Conservation (phyloP, 2,329 filamentous ascomycete genomes). For the Trichoderma hamatum region DNA sequence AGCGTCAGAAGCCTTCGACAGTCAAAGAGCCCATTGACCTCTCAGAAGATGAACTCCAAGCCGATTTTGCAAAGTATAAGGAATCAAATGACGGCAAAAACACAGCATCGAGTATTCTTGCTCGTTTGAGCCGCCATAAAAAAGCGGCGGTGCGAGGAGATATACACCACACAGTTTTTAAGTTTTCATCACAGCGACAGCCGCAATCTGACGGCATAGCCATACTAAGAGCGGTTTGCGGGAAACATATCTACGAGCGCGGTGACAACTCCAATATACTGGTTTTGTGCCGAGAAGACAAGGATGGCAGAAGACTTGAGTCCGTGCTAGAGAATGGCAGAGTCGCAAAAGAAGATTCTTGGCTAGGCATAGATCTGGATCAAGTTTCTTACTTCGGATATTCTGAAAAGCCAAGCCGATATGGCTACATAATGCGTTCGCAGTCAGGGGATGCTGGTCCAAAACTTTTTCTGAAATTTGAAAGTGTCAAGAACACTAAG, state of each 20-base stretch:
- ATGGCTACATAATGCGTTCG: conserved; percentile 34
- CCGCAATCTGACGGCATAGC: not conserved
- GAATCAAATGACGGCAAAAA: not conserved
- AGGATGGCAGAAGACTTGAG: conserved; percentile 19
- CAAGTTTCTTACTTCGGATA: conserved; percentile 30
- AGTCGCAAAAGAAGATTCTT: conserved; percentile 9
- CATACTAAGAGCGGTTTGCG: conserved; percentile 35
- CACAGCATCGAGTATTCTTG: not conserved
- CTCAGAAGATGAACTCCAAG: conserved; percentile 40
- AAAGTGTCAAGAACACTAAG: not conserved
- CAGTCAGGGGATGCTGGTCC: not conserved
- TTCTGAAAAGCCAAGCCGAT: conserved; percentile 28
- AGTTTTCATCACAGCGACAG: not conserved
- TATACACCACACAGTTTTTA: conserved; percentile 34
- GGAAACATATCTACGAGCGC: conserved; percentile 27
- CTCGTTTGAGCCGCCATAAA: no score
- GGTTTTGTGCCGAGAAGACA: conserved; percentile 8
- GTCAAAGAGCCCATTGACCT: conserved; percentile 28
- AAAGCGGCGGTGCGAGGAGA: conserved; percentile 33
- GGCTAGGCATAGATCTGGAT: conserved; percentile 32
- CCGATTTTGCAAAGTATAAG: not conserved
- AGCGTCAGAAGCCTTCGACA: conserved; percentile 24
- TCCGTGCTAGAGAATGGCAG: conserved; percentile 8
- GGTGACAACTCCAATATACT: not conserved
- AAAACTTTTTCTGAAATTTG: conserved; percentile 34